phyloP scores from a whole-genome alignment of 2,329 filamentous ascomycete genomes.

The Juglanconis juglandina region DNA sequence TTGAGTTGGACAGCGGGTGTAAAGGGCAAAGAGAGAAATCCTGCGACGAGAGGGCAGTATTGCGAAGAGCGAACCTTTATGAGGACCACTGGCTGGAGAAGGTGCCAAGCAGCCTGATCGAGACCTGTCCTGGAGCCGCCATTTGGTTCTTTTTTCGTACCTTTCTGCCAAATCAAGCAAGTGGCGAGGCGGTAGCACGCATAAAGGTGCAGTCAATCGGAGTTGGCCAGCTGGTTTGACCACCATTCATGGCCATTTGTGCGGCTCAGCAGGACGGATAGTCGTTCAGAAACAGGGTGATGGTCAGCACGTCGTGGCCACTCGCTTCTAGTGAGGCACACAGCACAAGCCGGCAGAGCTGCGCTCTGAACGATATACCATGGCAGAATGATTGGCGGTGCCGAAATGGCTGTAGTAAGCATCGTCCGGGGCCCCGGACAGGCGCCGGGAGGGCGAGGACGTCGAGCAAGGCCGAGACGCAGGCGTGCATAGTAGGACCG shows the following conservation, averaged over 20 bases:
- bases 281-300: not conserved
- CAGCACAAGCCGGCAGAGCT: not conserved
- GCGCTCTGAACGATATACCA: not conserved
- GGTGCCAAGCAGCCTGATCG: too few species aligned
- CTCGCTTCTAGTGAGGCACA: not conserved
- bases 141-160: not conserved
- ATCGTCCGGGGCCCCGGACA: too few species aligned
- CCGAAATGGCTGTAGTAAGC: too few species aligned
- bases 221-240: not conserved
- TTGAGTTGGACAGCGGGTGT: too few species aligned
- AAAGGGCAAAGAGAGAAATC: too few species aligned
- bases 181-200: not conserved
- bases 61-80: too few species aligned
- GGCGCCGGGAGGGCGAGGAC: too few species aligned
- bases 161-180: not conserved
- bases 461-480: too few species aligned
- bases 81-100: too few species aligned
- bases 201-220: not conserved
- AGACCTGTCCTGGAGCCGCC: not conserved
- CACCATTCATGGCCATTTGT: not conserved
- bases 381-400: not conserved
- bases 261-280: not conserved
- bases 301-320: not conserved
- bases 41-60: too few species aligned
- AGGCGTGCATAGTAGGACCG: too few species aligned